A percentile compares a stretch with the other conserved stretches of the same genome.
Conservation (phyloP, 2,329 filamentous ascomycete genomes). For the Colletotrichum kahawae region DNA sequence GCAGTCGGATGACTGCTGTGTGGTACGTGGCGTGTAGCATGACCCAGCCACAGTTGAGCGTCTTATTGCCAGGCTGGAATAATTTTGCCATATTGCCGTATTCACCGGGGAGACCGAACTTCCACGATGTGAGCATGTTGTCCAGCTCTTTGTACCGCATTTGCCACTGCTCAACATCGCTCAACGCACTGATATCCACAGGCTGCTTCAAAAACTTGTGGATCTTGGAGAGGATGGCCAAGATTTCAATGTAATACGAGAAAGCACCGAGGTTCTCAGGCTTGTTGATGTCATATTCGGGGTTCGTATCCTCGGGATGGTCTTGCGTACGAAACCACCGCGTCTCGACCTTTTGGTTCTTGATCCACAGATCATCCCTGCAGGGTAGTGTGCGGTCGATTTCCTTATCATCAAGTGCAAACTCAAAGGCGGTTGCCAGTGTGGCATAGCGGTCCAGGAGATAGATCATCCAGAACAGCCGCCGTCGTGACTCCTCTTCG, state of each 20-base stretch:
- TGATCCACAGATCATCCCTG: conserved; percentile 83
- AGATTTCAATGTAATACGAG: conserved; percentile 87
- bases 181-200: conserved; percentile 83
- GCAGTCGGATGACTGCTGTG: conserved; percentile 86
- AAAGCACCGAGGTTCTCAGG: conserved; percentile 87
- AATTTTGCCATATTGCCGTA: conserved; percentile 85
- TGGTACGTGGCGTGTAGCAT: conserved; percentile 93
- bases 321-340: conserved; percentile 73
- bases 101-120: conserved; percentile 80
- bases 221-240: conserved; percentile 85
- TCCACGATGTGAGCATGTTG: conserved; percentile 80
- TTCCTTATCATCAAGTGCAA: conserved; percentile 86
- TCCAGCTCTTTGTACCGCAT: conserved; percentile 85
- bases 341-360: conserved; percentile 84
- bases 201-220: conserved; percentile 89
- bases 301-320: conserved; percentile 42
- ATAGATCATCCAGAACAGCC: conserved; percentile 95
- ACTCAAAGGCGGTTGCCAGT: conserved; percentile 89
- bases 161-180: conserved; percentile 91
- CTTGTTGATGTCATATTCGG: conserved; percentile 69
- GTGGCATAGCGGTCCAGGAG: conserved; percentile 89
- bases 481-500: conserved; percentile 83
- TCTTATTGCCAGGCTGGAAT: conserved; percentile 73
- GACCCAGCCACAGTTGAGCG: conserved; percentile 81
- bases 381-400: conserved; percentile 88